Percentiles rank a stretch among this genome's conserved stretches.
phyloP scores from a whole-genome alignment of 2,329 filamentous ascomycete species.

The Phaeoacremonium minimum region DNA sequence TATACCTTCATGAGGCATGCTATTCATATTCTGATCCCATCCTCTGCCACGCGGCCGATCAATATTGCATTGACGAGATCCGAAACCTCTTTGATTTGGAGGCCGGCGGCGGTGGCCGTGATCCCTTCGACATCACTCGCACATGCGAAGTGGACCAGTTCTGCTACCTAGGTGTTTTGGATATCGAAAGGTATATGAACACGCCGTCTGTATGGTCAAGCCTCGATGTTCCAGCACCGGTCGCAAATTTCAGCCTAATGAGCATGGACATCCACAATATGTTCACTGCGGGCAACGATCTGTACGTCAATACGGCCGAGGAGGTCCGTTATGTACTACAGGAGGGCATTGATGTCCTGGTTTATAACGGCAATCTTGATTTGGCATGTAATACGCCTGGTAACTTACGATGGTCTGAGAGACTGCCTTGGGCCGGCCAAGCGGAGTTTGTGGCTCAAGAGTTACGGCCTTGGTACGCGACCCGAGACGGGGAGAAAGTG shows the following conservation, averaged over 20 bases:
- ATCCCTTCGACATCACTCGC: conserved; percentile 36
- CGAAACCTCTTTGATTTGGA: conserved; percentile 34
- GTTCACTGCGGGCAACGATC: conserved; percentile 22
- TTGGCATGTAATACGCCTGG: conserved; percentile 34
- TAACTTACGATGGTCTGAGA: conserved; percentile 17
- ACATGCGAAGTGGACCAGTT: conserved; percentile 29
- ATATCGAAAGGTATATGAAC: conserved; percentile 18
- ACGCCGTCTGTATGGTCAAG: conserved; percentile 10
- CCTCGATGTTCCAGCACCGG: conserved; percentile 12
- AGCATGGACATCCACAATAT: conserved; percentile 18
- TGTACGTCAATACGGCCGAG: conserved; percentile 22
- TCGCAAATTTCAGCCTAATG: conserved; percentile 6
- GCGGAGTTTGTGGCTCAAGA: conserved; percentile 10
- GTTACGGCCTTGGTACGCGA: conserved; percentile 11
- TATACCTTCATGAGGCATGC: conserved; percentile 32
- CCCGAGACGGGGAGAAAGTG: conserved; percentile 4
- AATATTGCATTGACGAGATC: conserved; percentile 30
- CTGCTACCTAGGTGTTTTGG: conserved; percentile 26
- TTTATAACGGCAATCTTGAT: conserved; percentile 33
- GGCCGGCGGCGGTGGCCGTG: conserved; percentile 29
- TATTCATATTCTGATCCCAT: conserved; percentile 32
- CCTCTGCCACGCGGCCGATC: conserved; percentile 29
- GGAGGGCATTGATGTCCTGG: conserved; percentile 28
- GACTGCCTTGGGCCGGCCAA: conserved; percentile 15
- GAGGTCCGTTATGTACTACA: conserved; percentile 28